Evolutionary conservation across 768 basidiomycete species (phyloP), one percentile per base, ranked within the genome.

Genomic region (Agrocybe pediades): DNA sequence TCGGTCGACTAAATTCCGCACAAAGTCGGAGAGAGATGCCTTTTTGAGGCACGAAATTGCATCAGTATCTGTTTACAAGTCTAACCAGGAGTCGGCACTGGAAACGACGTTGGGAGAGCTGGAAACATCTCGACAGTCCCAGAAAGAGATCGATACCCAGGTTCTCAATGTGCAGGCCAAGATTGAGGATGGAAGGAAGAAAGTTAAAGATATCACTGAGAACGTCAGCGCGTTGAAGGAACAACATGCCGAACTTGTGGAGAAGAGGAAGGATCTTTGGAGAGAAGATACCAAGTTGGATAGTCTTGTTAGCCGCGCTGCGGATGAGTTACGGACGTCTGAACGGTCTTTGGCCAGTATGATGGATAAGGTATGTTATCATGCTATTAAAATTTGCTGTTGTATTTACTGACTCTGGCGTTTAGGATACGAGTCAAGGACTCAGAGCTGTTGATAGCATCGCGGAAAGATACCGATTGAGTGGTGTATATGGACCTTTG

Each of bases 181-280:
- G 58, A 77, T 87, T 2, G 84, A 90, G 40, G 88, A 91, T 54
- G 84, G 86, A 17, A 78, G 83, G 46, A 74, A 74, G 49, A 73
- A 79, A 42, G 75, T 80, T 51, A 78, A 76, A 59, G 79, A 81
- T n/a, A 63, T 92, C 16, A 72, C 70, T 3, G 88, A 90, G 41
- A 82, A 90, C 58, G 70, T 87, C 16, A 70, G 71, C 0, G 65
- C 66, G 52, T 67, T 92, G 45, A 90, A 86, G 68, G 86, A 89
- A 51, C 74, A 88, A 63, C 81, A 87, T 58, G 78, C 77, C 21
- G 87, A 84, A 46, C 71, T 88, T 65, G 80, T 73, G 41, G 96
- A 98, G 71, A 81, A 84, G 68, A 75, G 94, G 61, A 97, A 96
- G 78, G 94, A 96, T 47, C 68, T 93, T 26, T 98, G 97, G 96